phyloP scores from a whole-genome alignment of 169 alveolate genomes.

The Plasmodium gallinaceum region DNA sequence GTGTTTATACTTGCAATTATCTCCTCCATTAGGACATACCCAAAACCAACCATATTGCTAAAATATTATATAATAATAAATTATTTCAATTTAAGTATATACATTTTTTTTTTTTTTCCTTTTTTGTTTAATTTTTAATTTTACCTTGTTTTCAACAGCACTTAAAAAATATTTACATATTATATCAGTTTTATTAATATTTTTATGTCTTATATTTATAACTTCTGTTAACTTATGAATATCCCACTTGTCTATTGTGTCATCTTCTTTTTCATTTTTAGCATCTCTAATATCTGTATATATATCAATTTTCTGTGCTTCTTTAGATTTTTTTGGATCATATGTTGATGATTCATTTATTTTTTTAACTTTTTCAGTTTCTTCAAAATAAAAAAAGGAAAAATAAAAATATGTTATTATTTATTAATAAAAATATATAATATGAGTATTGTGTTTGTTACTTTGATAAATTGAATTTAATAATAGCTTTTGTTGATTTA shows the following conservation, averaged over 20 bases:
- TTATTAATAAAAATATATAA: not conserved
- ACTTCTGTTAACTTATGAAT: conserved; percentile 82
- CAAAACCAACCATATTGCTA: conserved; percentile 98
- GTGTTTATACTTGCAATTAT: conserved; percentile 97
- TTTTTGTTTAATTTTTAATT: not conserved
- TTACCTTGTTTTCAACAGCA: conserved; percentile 96
- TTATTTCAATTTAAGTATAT: not conserved
- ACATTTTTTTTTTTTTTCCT: not conserved
- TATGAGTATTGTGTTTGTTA: conserved; percentile 13
- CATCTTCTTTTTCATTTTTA: conserved; percentile 82
- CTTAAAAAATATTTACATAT: conserved; percentile 96
- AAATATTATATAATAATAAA: not conserved
- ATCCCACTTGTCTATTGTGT: conserved; percentile 85
- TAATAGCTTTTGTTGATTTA: conserved; percentile 94
- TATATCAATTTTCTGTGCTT: conserved; percentile 93
- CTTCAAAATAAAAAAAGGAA: conserved; percentile 46
- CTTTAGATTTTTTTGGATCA: conserved; percentile 88
- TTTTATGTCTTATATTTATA: conserved; percentile 86
- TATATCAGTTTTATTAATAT: conserved; percentile 90
- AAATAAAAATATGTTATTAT: not conserved
- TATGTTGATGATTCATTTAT: conserved; percentile 82
- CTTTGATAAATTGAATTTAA: conserved; percentile 93
- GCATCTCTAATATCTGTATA: conserved; percentile 96
- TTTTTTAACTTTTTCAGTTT: conserved; percentile 89
- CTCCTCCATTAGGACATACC: conserved; percentile 99